Evolutionary conservation across 768 basidiomycete genomes (phyloP), one percentile per base, ranked within the genome.

Genomic region (Mycena epipterygia): DNA sequence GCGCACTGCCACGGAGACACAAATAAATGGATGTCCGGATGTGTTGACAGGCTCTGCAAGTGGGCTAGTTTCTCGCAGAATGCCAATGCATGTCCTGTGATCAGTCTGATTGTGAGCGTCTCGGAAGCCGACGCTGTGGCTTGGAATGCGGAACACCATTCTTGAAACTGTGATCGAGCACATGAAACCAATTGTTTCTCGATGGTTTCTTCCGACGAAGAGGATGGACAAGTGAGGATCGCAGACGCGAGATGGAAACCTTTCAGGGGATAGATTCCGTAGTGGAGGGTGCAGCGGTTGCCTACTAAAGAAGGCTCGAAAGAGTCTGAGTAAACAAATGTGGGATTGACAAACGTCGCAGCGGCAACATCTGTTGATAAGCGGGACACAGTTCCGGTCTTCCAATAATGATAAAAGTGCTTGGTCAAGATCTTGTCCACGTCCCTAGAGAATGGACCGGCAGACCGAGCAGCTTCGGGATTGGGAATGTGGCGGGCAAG

Each of bases 321-420:
- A 23, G 52, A 61, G 3, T 68, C 52, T 14, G 67, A 68, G 66
- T 82, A 81, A 32, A 75, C 68, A 62, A 82, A 82, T 0, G 82
- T 83, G 9, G 82, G 83, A 67, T 84, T 84, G 27, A 82, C 19
- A 7, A 79, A 32, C 3, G 67, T 80, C 39, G 81, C 78, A 16
- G 70, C 46, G 5, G 64, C 64, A 32, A 76, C 57, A 6, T 72
- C 49, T 30, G 67, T 49, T 7, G 68, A 16, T 25, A 75, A 68
- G 5, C 71, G 21, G 59, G 72, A 80, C 5, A 79, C 76, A 23
- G 76, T 76, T 21, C 83, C 83, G 3, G 77, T 81, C 32, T 73
- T 74, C 81, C 82, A 83, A 62, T 77, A 83, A 32, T 76, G 67
- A 0, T 57, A 42, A 56, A 73, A 76, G 19, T 70, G 65, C 11